Evolutionary conservation across 305 asterid species (phyloP).

Genomic region (Petunia hybrid): DNA sequence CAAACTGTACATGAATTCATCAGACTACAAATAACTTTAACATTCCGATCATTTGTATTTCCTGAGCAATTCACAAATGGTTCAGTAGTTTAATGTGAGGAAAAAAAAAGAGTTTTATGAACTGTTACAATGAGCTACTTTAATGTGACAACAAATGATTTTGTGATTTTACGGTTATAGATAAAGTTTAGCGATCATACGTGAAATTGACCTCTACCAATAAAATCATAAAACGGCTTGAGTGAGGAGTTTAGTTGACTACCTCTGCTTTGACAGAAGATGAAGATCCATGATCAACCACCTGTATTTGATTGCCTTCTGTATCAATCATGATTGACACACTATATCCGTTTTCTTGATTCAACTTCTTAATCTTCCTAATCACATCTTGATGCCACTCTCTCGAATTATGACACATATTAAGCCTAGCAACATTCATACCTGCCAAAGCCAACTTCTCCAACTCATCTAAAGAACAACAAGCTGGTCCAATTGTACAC

Average conservation of each 20-base stretch:
- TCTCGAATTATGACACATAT: constrained; percentile 79
- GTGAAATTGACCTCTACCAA: background rate
- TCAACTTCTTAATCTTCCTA: constrained; percentile 73
- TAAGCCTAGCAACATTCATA: constrained; percentile 92
- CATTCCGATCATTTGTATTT: background rate
- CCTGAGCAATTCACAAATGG: background rate
- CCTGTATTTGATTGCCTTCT: constrained; percentile 78
- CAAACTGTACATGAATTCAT: background rate
- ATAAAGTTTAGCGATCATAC: background rate
- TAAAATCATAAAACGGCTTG: background rate
- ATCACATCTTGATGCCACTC: constrained; percentile 82
- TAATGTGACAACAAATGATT: background rate
- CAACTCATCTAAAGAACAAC: constrained; percentile 66
- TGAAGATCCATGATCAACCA: constrained; percentile 84
- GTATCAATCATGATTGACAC: constrained; percentile 89
- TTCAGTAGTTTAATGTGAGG: background rate
- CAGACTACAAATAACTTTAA: background rate
- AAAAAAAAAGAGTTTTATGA: background rate
- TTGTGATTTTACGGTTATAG: background rate
- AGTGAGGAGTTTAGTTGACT: background rate
- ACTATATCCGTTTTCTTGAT: constrained; percentile 71
- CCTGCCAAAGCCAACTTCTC: constrained; percentile 81
- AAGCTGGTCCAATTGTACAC: constrained; percentile 89
- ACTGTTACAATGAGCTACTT: background rate
- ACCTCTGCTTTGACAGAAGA: constrained; percentile 93